Percentiles rank a stretch among this genome's conserved stretches.
phyloP scores from a whole-genome alignment of 2,329 filamentous ascomycete genomes.

The Hymenoscyphus occultus region DNA sequence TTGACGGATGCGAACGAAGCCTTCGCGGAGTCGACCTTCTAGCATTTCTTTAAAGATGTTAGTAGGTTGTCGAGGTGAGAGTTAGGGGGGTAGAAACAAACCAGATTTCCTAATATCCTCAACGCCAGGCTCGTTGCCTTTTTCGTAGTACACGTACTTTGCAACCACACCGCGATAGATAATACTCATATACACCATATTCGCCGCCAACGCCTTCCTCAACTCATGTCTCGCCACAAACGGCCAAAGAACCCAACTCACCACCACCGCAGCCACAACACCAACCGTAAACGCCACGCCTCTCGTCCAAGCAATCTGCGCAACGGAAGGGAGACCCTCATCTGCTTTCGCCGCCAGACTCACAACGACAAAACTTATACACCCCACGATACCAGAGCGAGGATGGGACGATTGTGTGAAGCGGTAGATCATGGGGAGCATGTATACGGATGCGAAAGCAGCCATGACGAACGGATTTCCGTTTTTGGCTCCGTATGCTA shows the following conservation, averaged over 20 bases:
- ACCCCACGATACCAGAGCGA: conserved; percentile 57
- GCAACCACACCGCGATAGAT: conserved; percentile 53
- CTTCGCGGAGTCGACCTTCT: conserved; percentile 57
- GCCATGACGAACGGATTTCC: conserved; percentile 56
- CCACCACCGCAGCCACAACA: conserved; percentile 50
- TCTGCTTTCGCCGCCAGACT: conserved; percentile 42
- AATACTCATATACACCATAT: conserved; percentile 57
- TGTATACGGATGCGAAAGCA: conserved; percentile 53
- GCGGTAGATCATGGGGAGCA: conserved; percentile 58
- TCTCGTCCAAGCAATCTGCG: conserved; percentile 45
- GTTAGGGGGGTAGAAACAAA: conserved; percentile 3
- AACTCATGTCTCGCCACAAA: conserved; percentile 60
- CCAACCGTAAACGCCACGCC: conserved; percentile 53
- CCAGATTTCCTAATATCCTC: conserved; percentile 49
- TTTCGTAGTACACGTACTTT: conserved; percentile 57
- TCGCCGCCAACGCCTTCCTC: conserved; percentile 51
- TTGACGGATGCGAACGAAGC: conserved; percentile 56
- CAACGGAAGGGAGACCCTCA: conserved; percentile 36
- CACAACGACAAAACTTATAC: conserved; percentile 54
- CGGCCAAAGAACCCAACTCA: conserved; percentile 61
- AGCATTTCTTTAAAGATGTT: conserved; percentile 46
- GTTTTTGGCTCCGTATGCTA: conserved; percentile 48
- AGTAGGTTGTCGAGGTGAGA: conserved; percentile 12
- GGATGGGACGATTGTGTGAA: conserved; percentile 54
- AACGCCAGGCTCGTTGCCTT: conserved; percentile 49